These are phyloP conservation scores for Circinella umbellata DNA, from an alignment of 371 early-diverging fungal species.

Conservation along the genomic window DNA sequence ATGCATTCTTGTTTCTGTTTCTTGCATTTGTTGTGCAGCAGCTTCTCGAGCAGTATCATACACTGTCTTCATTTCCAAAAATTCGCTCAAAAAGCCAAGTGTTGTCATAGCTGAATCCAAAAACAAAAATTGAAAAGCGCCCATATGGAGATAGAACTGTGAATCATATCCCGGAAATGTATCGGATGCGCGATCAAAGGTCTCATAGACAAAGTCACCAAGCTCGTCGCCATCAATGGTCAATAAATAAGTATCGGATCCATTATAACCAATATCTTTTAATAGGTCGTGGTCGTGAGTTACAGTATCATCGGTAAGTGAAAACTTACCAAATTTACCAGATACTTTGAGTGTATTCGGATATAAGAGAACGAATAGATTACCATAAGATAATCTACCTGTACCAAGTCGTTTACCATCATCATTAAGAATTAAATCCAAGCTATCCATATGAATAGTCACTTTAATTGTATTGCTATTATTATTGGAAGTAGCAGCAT, in stretches of 20 bases:
- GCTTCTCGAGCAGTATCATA: slow-evolving; percentile 88
- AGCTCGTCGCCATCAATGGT: slow-evolving; percentile 77
- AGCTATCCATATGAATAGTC: slow-evolving; percentile 64
- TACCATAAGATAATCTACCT: slow-evolving; percentile 61
- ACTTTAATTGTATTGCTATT: slow-evolving; percentile 60
- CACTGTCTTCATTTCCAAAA: slow-evolving; percentile 87
- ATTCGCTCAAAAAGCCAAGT: slow-evolving; percentile 70
- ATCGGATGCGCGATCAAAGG: slow-evolving; percentile 47
- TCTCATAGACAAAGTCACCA: slow-evolving; percentile 76
- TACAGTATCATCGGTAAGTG: slow-evolving; percentile 59
- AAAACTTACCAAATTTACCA: slow-evolving; percentile 77
- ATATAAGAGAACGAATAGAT: slow-evolving; percentile 57
- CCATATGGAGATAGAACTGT: slow-evolving; percentile 64
- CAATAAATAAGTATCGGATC: slow-evolving; percentile 55
- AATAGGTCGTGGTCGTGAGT: neutral
- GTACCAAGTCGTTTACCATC: slow-evolving; percentile 68
- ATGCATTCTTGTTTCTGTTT: slow-evolving; percentile 61
- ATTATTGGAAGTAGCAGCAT: neutral
- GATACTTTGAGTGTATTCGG: slow-evolving; percentile 53
- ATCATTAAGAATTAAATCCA: slow-evolving; percentile 69
- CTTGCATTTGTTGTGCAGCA: slow-evolving; percentile 74
- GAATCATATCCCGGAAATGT: slow-evolving; percentile 76
- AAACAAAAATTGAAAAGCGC: slow-evolving; percentile 67
- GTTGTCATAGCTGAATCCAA: slow-evolving; percentile 59
- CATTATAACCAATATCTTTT: slow-evolving; percentile 7